Conservation (phyloP, 2,329 filamentous ascomycete species). For the Trichoderma koningii region DNA sequence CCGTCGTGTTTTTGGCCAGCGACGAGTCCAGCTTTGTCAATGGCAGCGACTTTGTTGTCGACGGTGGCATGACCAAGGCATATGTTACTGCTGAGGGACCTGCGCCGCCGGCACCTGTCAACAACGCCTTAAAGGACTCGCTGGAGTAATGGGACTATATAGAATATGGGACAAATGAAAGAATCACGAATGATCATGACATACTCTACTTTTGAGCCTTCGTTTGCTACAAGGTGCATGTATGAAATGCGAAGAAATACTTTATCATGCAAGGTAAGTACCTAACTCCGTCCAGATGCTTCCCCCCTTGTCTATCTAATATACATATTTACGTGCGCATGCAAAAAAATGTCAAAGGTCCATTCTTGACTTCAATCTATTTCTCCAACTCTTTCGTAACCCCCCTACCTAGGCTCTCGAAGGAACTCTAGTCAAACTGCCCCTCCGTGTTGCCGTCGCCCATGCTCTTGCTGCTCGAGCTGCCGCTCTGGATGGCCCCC, state of each 20-base stretch:
- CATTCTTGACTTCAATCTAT: background rate
- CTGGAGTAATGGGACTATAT: conserved; percentile 39
- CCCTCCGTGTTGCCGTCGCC: conserved; percentile 90
- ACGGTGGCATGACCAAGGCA: conserved; percentile 93
- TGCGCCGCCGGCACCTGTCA: conserved; percentile 55
- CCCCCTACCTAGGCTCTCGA: background rate
- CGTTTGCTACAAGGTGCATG: background rate
- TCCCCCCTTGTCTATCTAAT: background rate
- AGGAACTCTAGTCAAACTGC: conserved; percentile 51
- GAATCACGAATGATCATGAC: background rate
- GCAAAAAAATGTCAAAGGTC: background rate
- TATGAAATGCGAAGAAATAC: background rate
- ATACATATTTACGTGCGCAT: conserved; percentile 11
- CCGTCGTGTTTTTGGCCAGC: conserved; percentile 82
- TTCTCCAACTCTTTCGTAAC: conserved; percentile 15
- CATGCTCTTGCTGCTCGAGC: conserved; percentile 88
- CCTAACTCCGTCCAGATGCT: conserved; percentile 22
- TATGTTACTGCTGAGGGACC: conserved; percentile 73
- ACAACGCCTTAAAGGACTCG: conserved; percentile 58
- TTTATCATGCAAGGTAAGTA: background rate
- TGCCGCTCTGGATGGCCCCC: conserved; percentile 87
- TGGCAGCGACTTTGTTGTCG: conserved; percentile 88
- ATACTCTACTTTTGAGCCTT: background rate
- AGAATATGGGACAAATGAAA: background rate
- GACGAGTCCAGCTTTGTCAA: conserved; percentile 91